Conservation (phyloP, 176 grass and related monocot species). For the Eragrostis nindensis region DNA sequence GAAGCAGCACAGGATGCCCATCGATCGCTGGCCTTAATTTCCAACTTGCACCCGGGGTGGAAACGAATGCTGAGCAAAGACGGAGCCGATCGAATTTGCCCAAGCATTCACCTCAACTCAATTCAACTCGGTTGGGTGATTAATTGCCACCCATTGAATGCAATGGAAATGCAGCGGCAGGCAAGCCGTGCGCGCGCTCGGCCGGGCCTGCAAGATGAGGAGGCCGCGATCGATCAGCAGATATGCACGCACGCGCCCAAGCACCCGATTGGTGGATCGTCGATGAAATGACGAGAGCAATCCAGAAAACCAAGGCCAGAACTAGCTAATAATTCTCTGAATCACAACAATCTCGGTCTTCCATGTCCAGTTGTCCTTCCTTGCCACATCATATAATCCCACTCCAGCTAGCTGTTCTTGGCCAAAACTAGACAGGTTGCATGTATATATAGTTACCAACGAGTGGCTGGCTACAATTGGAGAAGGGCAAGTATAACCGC, state of each 20-base stretch:
- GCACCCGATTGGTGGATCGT: no score
- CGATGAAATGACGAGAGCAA: neutral
- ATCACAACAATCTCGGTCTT: neutral
- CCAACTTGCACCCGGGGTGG: neutral
- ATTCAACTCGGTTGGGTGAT: neutral
- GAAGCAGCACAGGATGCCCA: slow-evolving; percentile 64
- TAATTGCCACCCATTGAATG: neutral
- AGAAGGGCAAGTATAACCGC: neutral
- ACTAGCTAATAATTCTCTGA: neutral
- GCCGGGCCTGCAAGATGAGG: neutral
- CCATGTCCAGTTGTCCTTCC: neutral
- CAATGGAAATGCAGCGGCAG: neutral
- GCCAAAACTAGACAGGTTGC: neutral
- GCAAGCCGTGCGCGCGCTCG: neutral
- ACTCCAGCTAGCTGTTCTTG: neutral
- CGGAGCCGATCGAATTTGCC: slow-evolving; percentile 34
- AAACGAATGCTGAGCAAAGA: slow-evolving; percentile 47
- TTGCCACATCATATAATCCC: neutral
- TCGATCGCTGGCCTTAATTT: neutral
- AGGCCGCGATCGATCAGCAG: neutral
- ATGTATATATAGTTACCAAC: neutral
- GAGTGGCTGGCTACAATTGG: neutral
- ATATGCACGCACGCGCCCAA: neutral
- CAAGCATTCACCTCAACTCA: slow-evolving; percentile 36
- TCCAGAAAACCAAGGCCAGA: neutral